These are phyloP conservation scores for Hondaea fermentalgiana DNA, from an alignment of 108 stramenopile genomes.

Conservation along the genomic window DNA sequence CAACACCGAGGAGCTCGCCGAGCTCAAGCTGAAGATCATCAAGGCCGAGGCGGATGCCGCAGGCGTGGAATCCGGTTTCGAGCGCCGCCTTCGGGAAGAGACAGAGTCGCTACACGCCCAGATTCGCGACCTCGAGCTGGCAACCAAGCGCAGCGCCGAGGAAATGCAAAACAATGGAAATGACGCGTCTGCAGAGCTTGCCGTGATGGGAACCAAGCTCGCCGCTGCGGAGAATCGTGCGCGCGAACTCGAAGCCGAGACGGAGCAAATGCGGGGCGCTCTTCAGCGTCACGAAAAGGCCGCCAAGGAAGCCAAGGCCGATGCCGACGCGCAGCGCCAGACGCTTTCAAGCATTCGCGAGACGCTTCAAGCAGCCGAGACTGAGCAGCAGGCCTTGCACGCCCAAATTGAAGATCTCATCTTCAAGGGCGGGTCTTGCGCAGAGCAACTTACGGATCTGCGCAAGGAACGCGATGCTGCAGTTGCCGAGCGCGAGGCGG, in stretches of 20 bases:
- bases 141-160: neutral
- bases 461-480: neutral
- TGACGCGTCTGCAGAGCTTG: neutral
- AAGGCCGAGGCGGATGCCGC: neutral
- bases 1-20: neutral
- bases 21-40: neutral
- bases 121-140: neutral
- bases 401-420: conserved; percentile 1
- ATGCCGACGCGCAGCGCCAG: neutral
- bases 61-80: neutral
- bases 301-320: neutral
- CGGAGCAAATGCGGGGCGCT: neutral
- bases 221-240: neutral
- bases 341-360: neutral
- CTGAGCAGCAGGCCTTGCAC: neutral
- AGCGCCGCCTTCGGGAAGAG: neutral
- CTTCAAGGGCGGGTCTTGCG: conserved; percentile 15
- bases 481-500: neutral
- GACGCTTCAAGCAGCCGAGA: neutral
- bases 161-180: neutral
- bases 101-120: neutral
- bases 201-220: neutral
- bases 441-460: neutral
- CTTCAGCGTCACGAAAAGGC: neutral
- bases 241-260: neutral